Conservation (phyloP, 305 asterid species). For the Petunia hybrid region DNA sequence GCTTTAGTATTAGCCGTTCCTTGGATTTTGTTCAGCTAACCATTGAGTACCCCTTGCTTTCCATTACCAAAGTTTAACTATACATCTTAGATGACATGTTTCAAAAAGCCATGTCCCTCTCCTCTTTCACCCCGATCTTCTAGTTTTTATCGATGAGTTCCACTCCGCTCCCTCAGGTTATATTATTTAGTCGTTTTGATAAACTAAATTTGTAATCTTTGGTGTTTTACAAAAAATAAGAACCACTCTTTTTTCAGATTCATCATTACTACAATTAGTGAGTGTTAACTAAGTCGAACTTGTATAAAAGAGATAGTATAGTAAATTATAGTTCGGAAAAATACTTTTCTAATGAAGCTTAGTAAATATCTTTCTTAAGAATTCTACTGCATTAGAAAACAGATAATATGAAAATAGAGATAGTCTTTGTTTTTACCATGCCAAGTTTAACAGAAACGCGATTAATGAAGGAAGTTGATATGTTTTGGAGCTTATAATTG, state of each 20-base stretch:
- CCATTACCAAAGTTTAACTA: background rate
- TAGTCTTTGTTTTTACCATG: background rate
- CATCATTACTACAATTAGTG: background rate
- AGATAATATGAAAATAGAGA: background rate
- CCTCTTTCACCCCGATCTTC: background rate
- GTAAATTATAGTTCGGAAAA: too few relatives aligned
- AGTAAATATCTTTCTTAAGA: too few relatives aligned
- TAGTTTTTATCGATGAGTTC: background rate
- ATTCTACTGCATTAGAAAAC: too few relatives aligned
- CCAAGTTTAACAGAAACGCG: background rate
- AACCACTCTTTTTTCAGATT: background rate
- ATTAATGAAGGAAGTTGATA: background rate
- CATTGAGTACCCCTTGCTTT: background rate
- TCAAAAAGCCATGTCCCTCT: background rate
- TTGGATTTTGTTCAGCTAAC: slow-evolving; percentile 18
- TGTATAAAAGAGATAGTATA: background rate
- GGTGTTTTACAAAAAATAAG: too few relatives aligned
- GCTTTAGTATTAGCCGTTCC: slow-evolving; percentile 35
- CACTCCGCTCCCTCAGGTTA: too few relatives aligned
- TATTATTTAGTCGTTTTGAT: too few relatives aligned
- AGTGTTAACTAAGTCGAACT: background rate
- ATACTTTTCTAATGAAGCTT: too few relatives aligned
- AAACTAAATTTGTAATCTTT: too few relatives aligned
- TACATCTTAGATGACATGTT: background rate
- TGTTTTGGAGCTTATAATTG: background rate